Percentiles rank a stretch among this genome's conserved stretches.
These are phyloP conservation scores for Cercospora citrullina DNA, from an alignment of 2,329 filamentous ascomycete species.

Conservation along the genomic window DNA sequence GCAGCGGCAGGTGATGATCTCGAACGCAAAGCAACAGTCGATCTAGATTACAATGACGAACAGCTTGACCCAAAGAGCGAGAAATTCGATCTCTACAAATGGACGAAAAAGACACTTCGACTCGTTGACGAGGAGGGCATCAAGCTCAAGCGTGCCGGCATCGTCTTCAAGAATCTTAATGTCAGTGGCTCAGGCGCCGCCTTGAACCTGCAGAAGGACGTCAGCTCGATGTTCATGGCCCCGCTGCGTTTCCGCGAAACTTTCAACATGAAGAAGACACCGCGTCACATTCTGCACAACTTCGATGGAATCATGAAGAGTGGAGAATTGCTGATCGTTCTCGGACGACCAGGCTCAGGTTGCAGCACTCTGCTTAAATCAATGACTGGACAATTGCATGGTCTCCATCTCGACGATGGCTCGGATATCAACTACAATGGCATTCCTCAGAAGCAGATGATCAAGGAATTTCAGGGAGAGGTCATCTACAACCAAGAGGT, in stretches of 20 bases:
- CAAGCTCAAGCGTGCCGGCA: conserved; percentile 55
- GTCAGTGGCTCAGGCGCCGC: conserved; percentile 67
- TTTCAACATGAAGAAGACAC: conserved; percentile 52
- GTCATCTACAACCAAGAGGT: conserved; percentile 50
- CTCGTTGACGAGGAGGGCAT: conserved; percentile 58
- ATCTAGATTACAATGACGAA: conserved; percentile 48
- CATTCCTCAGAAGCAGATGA: conserved; percentile 45
- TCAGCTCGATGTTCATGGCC: conserved; percentile 59
- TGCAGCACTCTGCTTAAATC: conserved; percentile 66
- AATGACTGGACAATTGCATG: conserved; percentile 60
- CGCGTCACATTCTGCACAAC: conserved; percentile 57
- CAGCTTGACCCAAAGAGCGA: conserved; percentile 54
- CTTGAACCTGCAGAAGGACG: conserved; percentile 67
- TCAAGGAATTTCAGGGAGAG: conserved; percentile 51
- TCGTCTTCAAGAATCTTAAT: conserved; percentile 65
- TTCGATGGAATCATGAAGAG: conserved; percentile 56
- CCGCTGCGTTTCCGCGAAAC: conserved; percentile 60
- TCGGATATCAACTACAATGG: conserved; percentile 65
- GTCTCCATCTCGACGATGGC: conserved; percentile 54
- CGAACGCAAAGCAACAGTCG: conserved; percentile 33
- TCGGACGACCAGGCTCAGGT: conserved; percentile 56
- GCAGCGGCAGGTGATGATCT: conserved; percentile 22
- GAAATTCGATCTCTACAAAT: conserved; percentile 57
- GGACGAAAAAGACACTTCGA: conserved; percentile 51
- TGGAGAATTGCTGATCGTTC: conserved; percentile 52